Evolutionary conservation across 495 filamentous ascomycete species (phyloP).

Genomic region (Talaromyces ruber): DNA sequence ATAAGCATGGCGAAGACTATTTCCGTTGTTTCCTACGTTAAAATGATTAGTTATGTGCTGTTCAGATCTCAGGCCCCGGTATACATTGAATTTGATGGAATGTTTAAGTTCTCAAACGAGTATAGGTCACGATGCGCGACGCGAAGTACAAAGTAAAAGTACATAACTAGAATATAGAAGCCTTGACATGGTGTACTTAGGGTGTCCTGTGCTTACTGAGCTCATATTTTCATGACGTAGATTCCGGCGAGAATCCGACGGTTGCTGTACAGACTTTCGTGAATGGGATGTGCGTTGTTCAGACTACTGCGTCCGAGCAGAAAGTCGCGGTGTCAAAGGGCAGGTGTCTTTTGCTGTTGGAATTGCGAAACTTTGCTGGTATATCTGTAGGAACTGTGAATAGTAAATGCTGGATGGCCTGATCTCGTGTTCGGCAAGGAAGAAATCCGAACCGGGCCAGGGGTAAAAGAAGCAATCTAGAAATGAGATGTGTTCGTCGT

Average conservation of each 20-base stretch:
- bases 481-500: background rate
- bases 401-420: background rate
- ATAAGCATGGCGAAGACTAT: too few relatives aligned
- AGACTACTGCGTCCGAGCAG: slow-evolving; percentile 36
- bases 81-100: too few relatives aligned
- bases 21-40: too few relatives aligned
- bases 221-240: too few relatives aligned
- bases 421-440: background rate
- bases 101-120: too few relatives aligned
- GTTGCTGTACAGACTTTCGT: slow-evolving; percentile 47
- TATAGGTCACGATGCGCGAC: too few relatives aligned
- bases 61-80: too few relatives aligned
- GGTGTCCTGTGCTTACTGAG: too few relatives aligned
- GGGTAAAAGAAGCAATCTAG: background rate
- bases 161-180: too few relatives aligned
- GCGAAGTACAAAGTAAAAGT: too few relatives aligned
- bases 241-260: slow-evolving; percentile 34
- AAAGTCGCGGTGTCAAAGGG: slow-evolving; percentile 14
- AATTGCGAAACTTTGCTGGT: slow-evolving; percentile 49
- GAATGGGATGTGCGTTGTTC: slow-evolving; percentile 41
- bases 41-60: too few relatives aligned
- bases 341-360: slow-evolving; percentile 37
- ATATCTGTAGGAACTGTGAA: slow-evolving; percentile 23
- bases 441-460: background rate
- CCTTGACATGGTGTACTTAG: too few relatives aligned